Evolutionary conservation across 2,329 filamentous ascomycete genomes (phyloP).

Genomic region (Colletotrichum magnum): DNA sequence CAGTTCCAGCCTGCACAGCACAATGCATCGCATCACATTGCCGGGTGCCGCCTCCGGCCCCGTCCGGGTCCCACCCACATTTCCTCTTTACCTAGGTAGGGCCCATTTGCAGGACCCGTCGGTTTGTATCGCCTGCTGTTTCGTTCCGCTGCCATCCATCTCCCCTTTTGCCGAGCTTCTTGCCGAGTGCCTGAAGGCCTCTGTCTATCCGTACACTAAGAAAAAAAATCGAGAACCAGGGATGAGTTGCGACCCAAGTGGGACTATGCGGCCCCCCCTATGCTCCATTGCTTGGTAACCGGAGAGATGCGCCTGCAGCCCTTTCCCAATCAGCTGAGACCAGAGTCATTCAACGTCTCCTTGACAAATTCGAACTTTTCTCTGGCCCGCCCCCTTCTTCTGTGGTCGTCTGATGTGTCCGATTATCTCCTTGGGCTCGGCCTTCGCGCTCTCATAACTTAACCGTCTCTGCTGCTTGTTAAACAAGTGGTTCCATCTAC

Average conservation of each 20-base stretch:
- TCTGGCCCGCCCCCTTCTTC: not conserved
- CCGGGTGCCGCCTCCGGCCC: constrained; percentile 34
- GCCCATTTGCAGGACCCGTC: constrained; percentile 1
- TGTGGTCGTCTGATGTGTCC: not conserved
- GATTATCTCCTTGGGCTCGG: constrained; percentile 15
- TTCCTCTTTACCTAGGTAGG: not conserved
- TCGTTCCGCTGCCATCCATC: constrained; percentile 13
- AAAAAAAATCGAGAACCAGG: constrained; percentile 13
- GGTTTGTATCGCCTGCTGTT: constrained; percentile 21
- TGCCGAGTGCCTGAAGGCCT: constrained; percentile 16
- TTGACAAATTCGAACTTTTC: constrained; percentile 28
- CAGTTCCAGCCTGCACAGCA: not conserved
- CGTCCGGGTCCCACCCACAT: constrained; percentile 17
- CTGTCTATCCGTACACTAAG: not conserved
- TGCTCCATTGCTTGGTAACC: constrained; percentile 31
- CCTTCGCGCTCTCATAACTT: constrained; percentile 13
- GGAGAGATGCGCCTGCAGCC: constrained; percentile 25
- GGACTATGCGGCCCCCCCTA: constrained; percentile 25
- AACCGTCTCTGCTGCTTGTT: not conserved
- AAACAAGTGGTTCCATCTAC: constrained; percentile 1
- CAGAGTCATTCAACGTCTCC: constrained; percentile 28
- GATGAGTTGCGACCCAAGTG: constrained; percentile 35
- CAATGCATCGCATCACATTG: not conserved
- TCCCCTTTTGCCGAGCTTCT: constrained; percentile 13
- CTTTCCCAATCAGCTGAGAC: constrained; percentile 34